Evolutionary conservation across 179 eudicot species (phyloP), one percentile per base, ranked within the genome.

Genomic region (Vitellaria paradoxa): DNA sequence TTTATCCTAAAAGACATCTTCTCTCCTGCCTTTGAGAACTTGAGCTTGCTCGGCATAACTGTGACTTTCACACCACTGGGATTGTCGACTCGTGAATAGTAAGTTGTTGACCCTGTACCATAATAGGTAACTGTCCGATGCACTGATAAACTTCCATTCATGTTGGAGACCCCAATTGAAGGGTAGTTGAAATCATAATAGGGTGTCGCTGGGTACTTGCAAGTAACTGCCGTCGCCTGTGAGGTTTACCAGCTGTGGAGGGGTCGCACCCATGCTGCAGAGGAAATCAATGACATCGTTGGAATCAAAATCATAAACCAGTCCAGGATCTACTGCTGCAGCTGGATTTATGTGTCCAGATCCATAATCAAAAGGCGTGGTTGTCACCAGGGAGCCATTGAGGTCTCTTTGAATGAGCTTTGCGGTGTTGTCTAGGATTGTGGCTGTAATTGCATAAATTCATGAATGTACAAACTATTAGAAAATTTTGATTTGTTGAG

Each of bases 301-400:
- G 47, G 77, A 23, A 15, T 76, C 73, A 17, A 47, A 66, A 75
- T 86, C 84, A 53, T 86, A 86, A 46, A 86, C 49, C 23, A 83
- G 75, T 21, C 88, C 86, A 9, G 85, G 86, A 81, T 83, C 70
- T 52, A 81, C 61, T 15, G 88, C 85, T 77, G 77, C 79, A 17
- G 52, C 77, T 57, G 88, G 88, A 77, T 86, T 79, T 67, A 86
- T 67, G n/a, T 81, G 86, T 37, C 88, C 85, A 4, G 86, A 81
- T 57, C 88, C 85, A 52, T 77, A 83, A 14, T 84, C 83, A 42
- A 80, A 84, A 75, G 84, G 81, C 14, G 83, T 74, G 26, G 86
- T 59, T 17, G 37, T 30, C 37, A 30, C 37, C 1, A 17, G 55
- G 40, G 75, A 74, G 37, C 66, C 75, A 67, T 76, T 73, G 17